A percentile compares a stretch with the other conserved stretches of the same genome.
These are phyloP conservation scores for Suhomyces tanzawaensis DNA, from an alignment of 805 yeast species.

Conservation along the genomic window DNA sequence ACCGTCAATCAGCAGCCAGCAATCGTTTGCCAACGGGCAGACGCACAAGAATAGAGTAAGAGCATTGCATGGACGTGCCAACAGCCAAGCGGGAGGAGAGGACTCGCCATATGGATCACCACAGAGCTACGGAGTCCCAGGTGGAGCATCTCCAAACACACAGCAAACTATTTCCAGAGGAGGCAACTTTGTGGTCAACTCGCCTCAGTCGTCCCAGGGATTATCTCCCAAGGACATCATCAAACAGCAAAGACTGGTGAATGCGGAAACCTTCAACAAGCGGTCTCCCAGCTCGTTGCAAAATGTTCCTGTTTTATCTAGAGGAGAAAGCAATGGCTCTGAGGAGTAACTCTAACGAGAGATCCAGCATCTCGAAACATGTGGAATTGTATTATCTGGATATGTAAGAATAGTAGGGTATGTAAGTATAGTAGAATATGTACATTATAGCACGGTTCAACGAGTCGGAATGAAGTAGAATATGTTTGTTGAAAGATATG, in stretches of 20 bases:
- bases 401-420: too few species aligned
- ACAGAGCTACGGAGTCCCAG: conserved; percentile 14
- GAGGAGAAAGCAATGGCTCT: not conserved
- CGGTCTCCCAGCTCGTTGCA: not conserved
- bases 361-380: too few species aligned
- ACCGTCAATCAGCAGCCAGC: not conserved
- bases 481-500: too few species aligned
- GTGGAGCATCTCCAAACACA: not conserved
- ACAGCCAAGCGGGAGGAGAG: conserved; percentile 5
- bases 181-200: conserved; percentile 18
- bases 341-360: too few species aligned
- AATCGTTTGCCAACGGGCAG: too few species aligned
- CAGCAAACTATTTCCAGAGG: conserved; percentile 14
- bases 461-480: too few species aligned
- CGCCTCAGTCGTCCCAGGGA: conserved; percentile 28
- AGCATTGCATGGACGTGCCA: conserved; percentile 1
- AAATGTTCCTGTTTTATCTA: not conserved
- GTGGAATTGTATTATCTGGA: too few species aligned
- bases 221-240: conserved; percentile 30
- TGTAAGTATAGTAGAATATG: too few species aligned
- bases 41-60: not conserved
- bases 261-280: not conserved
- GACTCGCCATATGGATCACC: conserved; percentile 20
- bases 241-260: conserved; percentile 13
- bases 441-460: too few species aligned